Conservation (phyloP, 75 land plant species). For the Pinus tabuliformis region DNA sequence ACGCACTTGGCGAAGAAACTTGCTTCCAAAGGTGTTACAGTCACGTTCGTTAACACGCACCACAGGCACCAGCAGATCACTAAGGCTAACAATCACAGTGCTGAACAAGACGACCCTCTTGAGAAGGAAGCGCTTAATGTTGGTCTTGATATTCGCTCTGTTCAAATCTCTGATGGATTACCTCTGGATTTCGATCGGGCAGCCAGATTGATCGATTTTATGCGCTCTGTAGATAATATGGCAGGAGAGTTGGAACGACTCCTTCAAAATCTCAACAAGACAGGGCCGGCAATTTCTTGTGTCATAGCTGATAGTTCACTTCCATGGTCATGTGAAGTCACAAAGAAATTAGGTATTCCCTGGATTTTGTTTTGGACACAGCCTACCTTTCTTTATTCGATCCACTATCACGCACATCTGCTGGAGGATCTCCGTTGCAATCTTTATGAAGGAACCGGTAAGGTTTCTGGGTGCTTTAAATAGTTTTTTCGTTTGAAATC, state of each 20-base stretch:
- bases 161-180: too few species aligned
- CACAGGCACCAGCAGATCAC: neutral
- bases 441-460: neutral
- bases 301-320: too few species aligned
- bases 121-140: neutral
- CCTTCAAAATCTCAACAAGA: neutral
- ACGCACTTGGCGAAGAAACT: too few species aligned
- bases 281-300: constrained; percentile 16
- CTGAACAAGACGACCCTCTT: neutral
- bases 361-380: too few species aligned
- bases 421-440: too few species aligned
- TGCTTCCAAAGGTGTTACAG: neutral
- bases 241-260: neutral
- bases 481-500: too few species aligned
- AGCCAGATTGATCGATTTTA: neutral
- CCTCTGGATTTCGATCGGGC: neutral
- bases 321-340: too few species aligned
- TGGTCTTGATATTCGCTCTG: neutral
- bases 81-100: neutral
- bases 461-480: too few species aligned
- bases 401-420: too few species aligned
- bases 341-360: too few species aligned
- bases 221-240: constrained; percentile 1
- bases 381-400: too few species aligned
- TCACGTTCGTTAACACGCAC: constrained; percentile 16